Evolutionary conservation across 2,329 filamentous ascomycete species (phyloP).

Genomic region (Fusarium solani-melongenae): DNA sequence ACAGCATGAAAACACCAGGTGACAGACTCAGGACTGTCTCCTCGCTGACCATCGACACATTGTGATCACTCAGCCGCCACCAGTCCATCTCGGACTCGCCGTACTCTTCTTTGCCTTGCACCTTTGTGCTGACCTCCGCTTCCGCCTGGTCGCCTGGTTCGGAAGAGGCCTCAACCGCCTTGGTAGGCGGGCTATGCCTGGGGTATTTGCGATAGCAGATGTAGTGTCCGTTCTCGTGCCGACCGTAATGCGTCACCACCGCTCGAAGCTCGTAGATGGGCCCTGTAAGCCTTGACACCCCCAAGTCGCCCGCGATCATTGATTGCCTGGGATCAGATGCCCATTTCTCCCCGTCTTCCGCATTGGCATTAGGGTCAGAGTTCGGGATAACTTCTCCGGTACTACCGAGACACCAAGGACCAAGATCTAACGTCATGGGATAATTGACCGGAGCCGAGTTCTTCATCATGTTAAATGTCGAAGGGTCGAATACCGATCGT

Average conservation of each 20-base stretch:
- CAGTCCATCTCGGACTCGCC: conserved; percentile 66
- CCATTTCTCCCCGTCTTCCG: conserved; percentile 71
- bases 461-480: conserved; percentile 82
- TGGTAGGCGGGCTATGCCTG: conserved; percentile 30
- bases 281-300: conserved; percentile 63
- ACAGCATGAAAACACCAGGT: conserved; percentile 91
- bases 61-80: conserved; percentile 94
- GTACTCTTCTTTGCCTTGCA: conserved; percentile 25
- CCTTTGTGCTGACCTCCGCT: conserved; percentile 7
- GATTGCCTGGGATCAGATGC: conserved; percentile 73
- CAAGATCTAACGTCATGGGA: conserved; percentile 78
- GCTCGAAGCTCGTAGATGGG: conserved; percentile 82
- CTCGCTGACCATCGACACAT: conserved; percentile 80
- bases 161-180: background rate
- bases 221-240: conserved; percentile 96
- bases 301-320: conserved; percentile 73
- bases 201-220: conserved; percentile 86
- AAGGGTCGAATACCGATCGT: conserved; percentile 88
- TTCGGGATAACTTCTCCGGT: conserved; percentile 34
- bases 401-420: conserved; percentile 85
- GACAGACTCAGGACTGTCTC: conserved; percentile 78
- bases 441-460: conserved; percentile 85
- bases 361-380: background rate
- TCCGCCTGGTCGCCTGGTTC: conserved; percentile 31
- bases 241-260: conserved; percentile 87